Conservation (phyloP, 1,284 basidiomycete species). For the Abortiporus biennis region DNA sequence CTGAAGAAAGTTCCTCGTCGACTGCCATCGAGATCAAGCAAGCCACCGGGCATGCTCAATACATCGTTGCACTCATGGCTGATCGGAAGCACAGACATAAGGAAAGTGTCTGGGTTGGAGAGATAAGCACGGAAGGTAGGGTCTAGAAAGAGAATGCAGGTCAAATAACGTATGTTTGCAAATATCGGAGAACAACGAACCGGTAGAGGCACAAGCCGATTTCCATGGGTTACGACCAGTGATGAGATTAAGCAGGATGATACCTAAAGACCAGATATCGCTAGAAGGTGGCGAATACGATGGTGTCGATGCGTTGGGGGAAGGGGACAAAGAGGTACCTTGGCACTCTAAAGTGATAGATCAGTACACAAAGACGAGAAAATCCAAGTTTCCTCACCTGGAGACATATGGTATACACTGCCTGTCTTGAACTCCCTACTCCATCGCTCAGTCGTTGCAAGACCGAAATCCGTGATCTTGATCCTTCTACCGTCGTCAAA, state of each 20-base stretch:
- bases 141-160: no score
- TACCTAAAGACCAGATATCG: conserved; percentile 97
- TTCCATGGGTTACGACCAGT: no score
- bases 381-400: no score
- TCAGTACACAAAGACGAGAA: conserved; percentile 10
- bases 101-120: conserved; percentile 55
- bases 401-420: conserved; percentile 95
- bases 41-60: conserved; percentile 46
- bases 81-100: conserved; percentile 71
- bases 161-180: no score
- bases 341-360: conserved; percentile 69
- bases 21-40: conserved; percentile 66
- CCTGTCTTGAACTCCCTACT: conserved; percentile 95
- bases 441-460: conserved; percentile 86
- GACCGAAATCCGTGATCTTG: conserved; percentile 93
- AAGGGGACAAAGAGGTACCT: conserved; percentile 71
- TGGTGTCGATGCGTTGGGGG: conserved; percentile 27
- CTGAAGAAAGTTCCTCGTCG: conserved; percentile 46
- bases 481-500: conserved; percentile 76
- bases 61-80: conserved; percentile 65
- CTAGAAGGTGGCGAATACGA: conserved; percentile 84
- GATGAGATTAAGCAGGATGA: conserved; percentile 92
- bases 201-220: no score
- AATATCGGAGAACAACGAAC: no score
- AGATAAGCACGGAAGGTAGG: conserved; percentile 75